These are phyloP conservation scores for Magnaporthales sp. DNA, from an alignment of 2,329 filamentous ascomycete species.

Conservation along the genomic window DNA sequence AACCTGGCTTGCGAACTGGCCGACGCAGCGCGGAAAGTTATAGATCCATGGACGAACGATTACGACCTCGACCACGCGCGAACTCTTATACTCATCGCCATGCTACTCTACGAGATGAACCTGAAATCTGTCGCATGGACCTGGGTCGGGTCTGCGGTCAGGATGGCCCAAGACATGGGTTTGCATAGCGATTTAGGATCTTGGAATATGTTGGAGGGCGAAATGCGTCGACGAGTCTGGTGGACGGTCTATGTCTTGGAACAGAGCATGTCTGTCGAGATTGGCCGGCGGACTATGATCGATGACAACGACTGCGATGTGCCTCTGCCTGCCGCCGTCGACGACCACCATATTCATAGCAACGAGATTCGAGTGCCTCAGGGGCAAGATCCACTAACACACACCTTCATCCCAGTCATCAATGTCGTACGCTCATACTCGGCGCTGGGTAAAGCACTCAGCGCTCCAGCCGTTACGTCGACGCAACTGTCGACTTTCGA, in stretches of 20 bases:
- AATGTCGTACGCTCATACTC: slow-evolving; percentile 74
- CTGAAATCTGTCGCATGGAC: slow-evolving; percentile 77
- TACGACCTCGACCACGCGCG: slow-evolving; percentile 69
- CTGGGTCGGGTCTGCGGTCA: slow-evolving; percentile 73
- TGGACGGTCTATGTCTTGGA: slow-evolving; percentile 92
- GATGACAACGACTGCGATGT: slow-evolving; percentile 85
- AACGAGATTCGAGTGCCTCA: slow-evolving; percentile 43
- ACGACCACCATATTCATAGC: slow-evolving; percentile 68
- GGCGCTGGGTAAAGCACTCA: slow-evolving; percentile 62
- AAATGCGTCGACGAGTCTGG: slow-evolving; percentile 84
- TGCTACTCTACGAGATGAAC: slow-evolving; percentile 81
- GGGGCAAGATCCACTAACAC: slow-evolving; percentile 48
- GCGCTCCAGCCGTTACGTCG: slow-evolving; percentile 55
- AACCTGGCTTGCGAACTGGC: slow-evolving; percentile 54
- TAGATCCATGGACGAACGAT: slow-evolving; percentile 77
- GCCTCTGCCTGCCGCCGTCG: slow-evolving; percentile 66
- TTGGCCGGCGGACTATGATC: slow-evolving; percentile 73
- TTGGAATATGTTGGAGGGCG: slow-evolving; percentile 67
- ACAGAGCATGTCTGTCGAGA: slow-evolving; percentile 68
- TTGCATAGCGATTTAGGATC: slow-evolving; percentile 67
- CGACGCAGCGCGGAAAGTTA: slow-evolving; percentile 58
- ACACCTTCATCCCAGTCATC: slow-evolving; percentile 69
- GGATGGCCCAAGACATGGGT: slow-evolving; percentile 75
- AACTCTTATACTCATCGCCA: slow-evolving; percentile 61
- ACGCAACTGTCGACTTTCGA: slow-evolving; percentile 72